Evolutionary conservation across 108 stramenopile genomes (phyloP), one percentile per base, ranked within the genome.

Genomic region (Chaetoceros muelleri): DNA sequence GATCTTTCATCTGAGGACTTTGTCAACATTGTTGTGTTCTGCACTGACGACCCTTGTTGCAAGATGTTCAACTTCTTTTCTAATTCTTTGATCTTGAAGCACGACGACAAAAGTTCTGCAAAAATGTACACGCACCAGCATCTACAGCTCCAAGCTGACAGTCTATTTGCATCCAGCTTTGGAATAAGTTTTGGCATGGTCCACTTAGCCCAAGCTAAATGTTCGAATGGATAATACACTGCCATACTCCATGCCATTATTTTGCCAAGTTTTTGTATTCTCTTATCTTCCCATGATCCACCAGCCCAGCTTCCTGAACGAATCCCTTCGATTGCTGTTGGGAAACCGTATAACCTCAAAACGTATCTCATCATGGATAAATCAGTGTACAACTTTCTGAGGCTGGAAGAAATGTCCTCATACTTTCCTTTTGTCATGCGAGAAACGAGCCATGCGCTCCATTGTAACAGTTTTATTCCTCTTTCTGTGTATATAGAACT

Each of bases 201-300:
- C 82, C 82, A 90, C 31, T 74, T 58, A 8, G 77, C 46, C 62
- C 75, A 90, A 0, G 88, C 82, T 1, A 82, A 55, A 55, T 83
- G 78, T 58, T 90, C 88, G 28, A 80, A 40, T 19, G 88, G 88
- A 71, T 85, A 82, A 45, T 85, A 90, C 2, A 58, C 52, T 10
- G 83, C 18, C 88, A 90, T 90, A 31, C 66, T 69, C 69, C 81
- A 82, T 2, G 78, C 72, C 80, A 85, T 74, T 30, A 79, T 45
- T 51, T 71, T 76, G 21, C 80, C 88, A 49, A 84, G 54, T 40
- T 61, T 64, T 17, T 66, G 60, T 46, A 67, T 70, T 7, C 60
- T 25, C 5, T 57, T 60, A 48, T 72, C 64, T n/a, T 72, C 53
- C 61, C 64, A 63, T 13, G 45, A 34, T 29, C 61, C 58, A 1